A percentile compares a stretch with the other conserved stretches of the same genome.
Conservation (phyloP, 2,329 filamentous ascomycete genomes). For the Epicoccum nigrum region DNA sequence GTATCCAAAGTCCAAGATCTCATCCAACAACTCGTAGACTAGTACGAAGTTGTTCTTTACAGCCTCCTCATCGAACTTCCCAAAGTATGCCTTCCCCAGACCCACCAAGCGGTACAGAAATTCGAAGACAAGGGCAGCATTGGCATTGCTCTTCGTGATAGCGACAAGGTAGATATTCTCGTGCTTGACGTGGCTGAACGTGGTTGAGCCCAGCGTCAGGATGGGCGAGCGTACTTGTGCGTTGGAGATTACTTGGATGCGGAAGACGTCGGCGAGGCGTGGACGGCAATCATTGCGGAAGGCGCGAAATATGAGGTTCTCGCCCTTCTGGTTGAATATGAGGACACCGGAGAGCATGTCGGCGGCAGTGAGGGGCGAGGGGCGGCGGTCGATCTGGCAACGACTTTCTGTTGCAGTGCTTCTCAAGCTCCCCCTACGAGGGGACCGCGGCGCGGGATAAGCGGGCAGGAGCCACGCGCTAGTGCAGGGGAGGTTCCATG, state of each 20-base stretch:
- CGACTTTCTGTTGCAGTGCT: conserved; percentile 6
- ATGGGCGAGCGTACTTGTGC: conserved; percentile 97
- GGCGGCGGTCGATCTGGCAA: background rate
- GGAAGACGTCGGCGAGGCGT: conserved; percentile 96
- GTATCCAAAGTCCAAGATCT: conserved; percentile 98
- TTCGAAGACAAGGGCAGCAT: conserved; percentile 96
- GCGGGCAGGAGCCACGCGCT: conserved; percentile 8
- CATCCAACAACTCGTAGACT: conserved; percentile 95
- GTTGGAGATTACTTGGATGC: conserved; percentile 99
- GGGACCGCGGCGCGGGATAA: conserved; percentile 8
- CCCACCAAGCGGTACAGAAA: conserved; percentile 92
- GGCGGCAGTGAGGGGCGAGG: conserved; percentile 7
- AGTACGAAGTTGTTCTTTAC: conserved; percentile 99
- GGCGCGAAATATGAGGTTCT: conserved; percentile 98
- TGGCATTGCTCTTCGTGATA: conserved; percentile 98
- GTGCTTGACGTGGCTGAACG: conserved; percentile 99
- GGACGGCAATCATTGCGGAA: conserved; percentile 99
- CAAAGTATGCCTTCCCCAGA: conserved; percentile 94
- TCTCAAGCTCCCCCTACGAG: conserved; percentile 14
- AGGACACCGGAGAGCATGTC: conserved; percentile 94
- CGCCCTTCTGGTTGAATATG: conserved; percentile 99
- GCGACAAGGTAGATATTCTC: conserved; percentile 99
- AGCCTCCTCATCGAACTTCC: conserved; percentile 98
- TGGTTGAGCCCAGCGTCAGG: conserved; percentile 94
- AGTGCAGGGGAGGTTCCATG: conserved; percentile 9